Evolutionary conservation across 2,329 filamentous ascomycete species (phyloP).

Genomic region (Verticillium longisporum): DNA sequence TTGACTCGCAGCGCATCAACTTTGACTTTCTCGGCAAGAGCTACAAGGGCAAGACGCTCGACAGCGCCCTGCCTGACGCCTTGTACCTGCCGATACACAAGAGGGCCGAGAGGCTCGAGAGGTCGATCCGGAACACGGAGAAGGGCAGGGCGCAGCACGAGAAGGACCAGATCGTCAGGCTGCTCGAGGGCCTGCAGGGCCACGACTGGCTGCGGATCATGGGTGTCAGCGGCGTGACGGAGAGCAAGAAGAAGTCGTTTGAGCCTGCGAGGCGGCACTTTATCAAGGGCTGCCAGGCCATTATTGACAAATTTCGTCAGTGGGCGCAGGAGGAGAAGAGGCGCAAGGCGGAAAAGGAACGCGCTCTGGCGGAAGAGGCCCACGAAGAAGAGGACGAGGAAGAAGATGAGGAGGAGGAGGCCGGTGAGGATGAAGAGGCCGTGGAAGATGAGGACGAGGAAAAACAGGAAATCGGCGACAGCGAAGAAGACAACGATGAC

Average conservation of each 20-base stretch:
- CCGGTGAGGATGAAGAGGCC: constrained; percentile 14
- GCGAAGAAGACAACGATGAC: constrained; percentile 19
- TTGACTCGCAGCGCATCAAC: constrained; percentile 49
- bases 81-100: constrained; percentile 49
- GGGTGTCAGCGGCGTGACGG: constrained; percentile 80
- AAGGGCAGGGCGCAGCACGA: constrained; percentile 61
- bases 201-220: constrained; percentile 91
- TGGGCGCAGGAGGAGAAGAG: constrained; percentile 91
- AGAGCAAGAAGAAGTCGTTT: constrained; percentile 78
- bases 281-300: constrained; percentile 70
- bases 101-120: constrained; percentile 53
- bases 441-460: constrained; percentile 19
- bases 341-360: constrained; percentile 69
- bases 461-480: constrained; percentile 17
- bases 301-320: constrained; percentile 79
- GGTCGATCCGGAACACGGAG: constrained; percentile 57
- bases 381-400: constrained; percentile 26
- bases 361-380: constrained; percentile 43
- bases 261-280: constrained; percentile 82
- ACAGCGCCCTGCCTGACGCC: constrained; percentile 44
- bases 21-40: constrained; percentile 46
- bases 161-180: constrained; percentile 55
- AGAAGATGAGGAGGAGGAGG: constrained; percentile 15
- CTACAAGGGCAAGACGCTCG: constrained; percentile 31
- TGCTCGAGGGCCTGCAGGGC: constrained; percentile 77